Percentiles rank a stretch among this genome's conserved stretches.
Evolutionary conservation across 1,284 basidiomycete species (phyloP).

Genomic region (Calocybe gambosa): DNA sequence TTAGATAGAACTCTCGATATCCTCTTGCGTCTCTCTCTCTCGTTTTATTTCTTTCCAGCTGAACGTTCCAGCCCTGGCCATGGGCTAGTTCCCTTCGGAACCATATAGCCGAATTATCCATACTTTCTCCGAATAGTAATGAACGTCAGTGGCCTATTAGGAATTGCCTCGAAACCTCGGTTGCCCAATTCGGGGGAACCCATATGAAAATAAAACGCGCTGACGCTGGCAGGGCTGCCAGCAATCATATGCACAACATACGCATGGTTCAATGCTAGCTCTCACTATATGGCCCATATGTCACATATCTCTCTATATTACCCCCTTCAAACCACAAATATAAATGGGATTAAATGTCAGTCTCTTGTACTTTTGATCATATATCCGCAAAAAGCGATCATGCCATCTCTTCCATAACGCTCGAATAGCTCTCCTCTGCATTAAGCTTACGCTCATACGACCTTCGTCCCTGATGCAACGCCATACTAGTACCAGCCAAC

Average conservation of each 20-base stretch:
- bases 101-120: background rate
- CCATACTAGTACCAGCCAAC: conserved; percentile 68
- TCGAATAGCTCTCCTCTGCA: conserved; percentile 28
- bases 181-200: conserved; percentile 1
- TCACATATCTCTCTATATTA: background rate
- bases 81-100: background rate
- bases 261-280: background rate
- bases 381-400: conserved; percentile 11
- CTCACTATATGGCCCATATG: background rate
- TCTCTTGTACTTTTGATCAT: background rate
- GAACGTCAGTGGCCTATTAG: conserved; percentile 10
- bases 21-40: background rate
- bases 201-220: conserved; percentile 9
- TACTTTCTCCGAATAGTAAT: conserved; percentile 9
- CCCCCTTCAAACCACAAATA: background rate
- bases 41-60: background rate
- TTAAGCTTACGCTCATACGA: conserved; percentile 55
- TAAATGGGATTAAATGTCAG: background rate
- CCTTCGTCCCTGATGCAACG: conserved; percentile 76
- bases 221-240: background rate
- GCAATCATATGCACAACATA: background rate
- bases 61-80: background rate
- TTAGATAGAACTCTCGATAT: background rate
- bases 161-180: background rate
- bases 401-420: conserved; percentile 32